A percentile compares a stretch with the other conserved stretches of the same genome.
phyloP scores from a whole-genome alignment of 2,329 filamentous ascomycete species.

The Pyrenophora teres region DNA sequence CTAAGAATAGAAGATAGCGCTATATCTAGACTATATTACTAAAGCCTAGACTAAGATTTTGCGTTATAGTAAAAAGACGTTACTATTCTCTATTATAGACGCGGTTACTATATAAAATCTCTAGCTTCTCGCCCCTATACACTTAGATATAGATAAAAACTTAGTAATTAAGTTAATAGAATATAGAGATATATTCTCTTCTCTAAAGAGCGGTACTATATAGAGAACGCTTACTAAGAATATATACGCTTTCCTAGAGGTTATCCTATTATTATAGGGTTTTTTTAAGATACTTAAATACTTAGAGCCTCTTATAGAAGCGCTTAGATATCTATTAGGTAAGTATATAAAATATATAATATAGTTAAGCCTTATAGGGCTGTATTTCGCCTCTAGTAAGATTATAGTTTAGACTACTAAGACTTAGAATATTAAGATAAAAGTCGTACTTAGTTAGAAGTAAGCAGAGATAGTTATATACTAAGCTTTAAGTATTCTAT shows the following conservation, averaged over 20 bases:
- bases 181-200: constrained; percentile 13
- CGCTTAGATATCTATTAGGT: constrained; percentile 15
- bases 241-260: constrained; percentile 5
- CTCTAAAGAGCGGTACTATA: background rate
- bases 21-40: constrained; percentile 18
- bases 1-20: constrained; percentile 17
- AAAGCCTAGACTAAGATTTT: constrained; percentile 15
- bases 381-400: constrained; percentile 11
- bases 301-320: constrained; percentile 17
- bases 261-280: constrained; percentile 16
- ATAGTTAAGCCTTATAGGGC: constrained; percentile 10
- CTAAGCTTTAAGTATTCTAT: constrained; percentile 18
- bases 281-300: constrained; percentile 27
- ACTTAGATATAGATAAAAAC: constrained; percentile 11
- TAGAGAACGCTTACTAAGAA: constrained; percentile 10
- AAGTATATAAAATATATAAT: constrained; percentile 16
- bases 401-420: constrained; percentile 12
- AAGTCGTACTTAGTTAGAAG: constrained; percentile 2
- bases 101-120: constrained; percentile 12
- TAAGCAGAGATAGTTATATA: constrained; percentile 10
- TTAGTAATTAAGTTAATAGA: constrained; percentile 11
- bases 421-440: constrained; percentile 8
- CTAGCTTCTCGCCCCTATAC: constrained; percentile 10
- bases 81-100: constrained; percentile 12
- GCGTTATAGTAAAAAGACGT: constrained; percentile 2